phyloP scores from a whole-genome alignment of 208 protist species.

The Acanthamoeba lenticulata region DNA sequence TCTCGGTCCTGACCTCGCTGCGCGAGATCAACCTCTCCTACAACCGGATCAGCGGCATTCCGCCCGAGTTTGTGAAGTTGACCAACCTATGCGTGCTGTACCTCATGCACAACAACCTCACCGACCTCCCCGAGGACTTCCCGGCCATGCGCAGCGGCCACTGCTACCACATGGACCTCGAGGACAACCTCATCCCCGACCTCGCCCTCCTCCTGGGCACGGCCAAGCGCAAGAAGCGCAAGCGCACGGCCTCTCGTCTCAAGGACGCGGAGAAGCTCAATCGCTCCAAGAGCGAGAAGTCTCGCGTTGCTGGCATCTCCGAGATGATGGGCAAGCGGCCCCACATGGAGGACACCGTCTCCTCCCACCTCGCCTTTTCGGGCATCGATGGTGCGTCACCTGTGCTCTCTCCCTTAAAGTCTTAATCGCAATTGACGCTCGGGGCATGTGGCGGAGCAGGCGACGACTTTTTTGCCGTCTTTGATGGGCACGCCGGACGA shows the following conservation, averaged over 20 bases:
- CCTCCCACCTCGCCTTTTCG: conserved; percentile 43
- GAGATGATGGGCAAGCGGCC: conserved; percentile 70
- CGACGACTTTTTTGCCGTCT: conserved; percentile 65
- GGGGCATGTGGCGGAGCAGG: too few relatives aligned
- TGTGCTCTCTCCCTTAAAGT: too few relatives aligned
- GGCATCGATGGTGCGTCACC: not conserved
- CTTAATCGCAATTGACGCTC: too few relatives aligned
- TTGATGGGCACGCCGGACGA: conserved; percentile 61
- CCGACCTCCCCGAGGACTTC: conserved; percentile 15
- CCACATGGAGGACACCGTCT: conserved; percentile 66
- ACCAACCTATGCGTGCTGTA: conserved; percentile 62
- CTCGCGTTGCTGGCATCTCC: not conserved
- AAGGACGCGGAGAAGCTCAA: conserved; percentile 25
- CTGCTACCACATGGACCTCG: conserved; percentile 68
- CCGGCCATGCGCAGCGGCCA: not conserved
- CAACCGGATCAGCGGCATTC: conserved; percentile 18
- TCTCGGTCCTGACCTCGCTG: not conserved
- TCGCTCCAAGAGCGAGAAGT: conserved; percentile 26
- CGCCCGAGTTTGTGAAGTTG: conserved; percentile 45
- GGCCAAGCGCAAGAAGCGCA: conserved; percentile 57
- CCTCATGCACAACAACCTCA: conserved; percentile 65
- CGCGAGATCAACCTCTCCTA: conserved; percentile 67
- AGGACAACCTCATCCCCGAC: conserved; percentile 61
- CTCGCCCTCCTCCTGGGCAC: not conserved
- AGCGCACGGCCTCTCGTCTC: not conserved